Conservation (phyloP, 768 basidiomycete species). For the Phaffia tasmanica region DNA sequence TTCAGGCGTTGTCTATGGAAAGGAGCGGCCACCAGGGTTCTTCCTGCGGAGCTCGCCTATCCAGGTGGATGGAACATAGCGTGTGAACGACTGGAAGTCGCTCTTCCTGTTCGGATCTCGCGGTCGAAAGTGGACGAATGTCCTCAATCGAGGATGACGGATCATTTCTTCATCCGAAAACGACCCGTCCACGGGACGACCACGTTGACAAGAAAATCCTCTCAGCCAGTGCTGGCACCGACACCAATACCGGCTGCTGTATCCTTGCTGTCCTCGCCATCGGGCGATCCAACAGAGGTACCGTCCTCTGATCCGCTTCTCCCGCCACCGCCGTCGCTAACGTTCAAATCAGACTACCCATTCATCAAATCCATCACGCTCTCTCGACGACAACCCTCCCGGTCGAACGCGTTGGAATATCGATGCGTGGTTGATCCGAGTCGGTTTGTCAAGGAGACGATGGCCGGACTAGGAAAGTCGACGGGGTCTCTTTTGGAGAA, state of each 20-base stretch:
- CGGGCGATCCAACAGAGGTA: not conserved
- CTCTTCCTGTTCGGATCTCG: not conserved
- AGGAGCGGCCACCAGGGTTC: not conserved
- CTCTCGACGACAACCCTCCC: not conserved
- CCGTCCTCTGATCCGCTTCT: not conserved
- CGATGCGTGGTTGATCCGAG: conserved; percentile 1
- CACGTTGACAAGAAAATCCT: not conserved
- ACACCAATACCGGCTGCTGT: not conserved
- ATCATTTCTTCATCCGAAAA: not conserved
- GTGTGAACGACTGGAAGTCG: not conserved
- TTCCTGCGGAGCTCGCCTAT: not conserved
- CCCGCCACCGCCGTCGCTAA: no score
- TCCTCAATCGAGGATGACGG: conserved; percentile 1
- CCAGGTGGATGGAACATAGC: not conserved
- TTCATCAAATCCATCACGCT: conserved; percentile 3
- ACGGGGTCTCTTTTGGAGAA: no score
- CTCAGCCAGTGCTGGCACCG: not conserved
- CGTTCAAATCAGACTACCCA: not conserved
- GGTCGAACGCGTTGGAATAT: not conserved
- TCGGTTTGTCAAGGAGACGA: not conserved
- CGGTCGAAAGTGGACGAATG: not conserved
- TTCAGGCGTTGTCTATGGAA: conserved; percentile 1
- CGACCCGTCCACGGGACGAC: not conserved
- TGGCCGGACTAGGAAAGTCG: not conserved
- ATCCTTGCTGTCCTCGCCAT: not conserved